Conservation (phyloP, 2,329 filamentous ascomycete genomes). For the Westerdykella aurantiaca region DNA sequence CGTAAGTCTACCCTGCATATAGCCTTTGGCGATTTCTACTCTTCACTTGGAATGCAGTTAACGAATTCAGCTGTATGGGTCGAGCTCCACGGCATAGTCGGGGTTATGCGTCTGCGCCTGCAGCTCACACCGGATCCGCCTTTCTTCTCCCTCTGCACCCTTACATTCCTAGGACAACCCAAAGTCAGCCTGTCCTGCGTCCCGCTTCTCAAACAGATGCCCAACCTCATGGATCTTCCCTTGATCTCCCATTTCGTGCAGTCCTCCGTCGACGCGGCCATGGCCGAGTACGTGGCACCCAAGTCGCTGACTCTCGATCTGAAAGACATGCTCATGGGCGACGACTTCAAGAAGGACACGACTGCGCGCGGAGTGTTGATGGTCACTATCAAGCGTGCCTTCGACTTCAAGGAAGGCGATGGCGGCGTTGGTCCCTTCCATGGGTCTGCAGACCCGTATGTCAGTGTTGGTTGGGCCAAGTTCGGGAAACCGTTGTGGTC, state of each 20-base stretch:
- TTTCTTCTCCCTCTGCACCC: conserved; percentile 68
- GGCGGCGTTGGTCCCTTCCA: conserved; percentile 55
- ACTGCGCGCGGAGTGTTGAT: conserved; percentile 58
- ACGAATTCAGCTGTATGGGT: conserved; percentile 60
- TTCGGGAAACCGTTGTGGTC: conserved; percentile 64
- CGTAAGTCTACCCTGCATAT: conserved; percentile 31
- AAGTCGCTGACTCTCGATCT: conserved; percentile 69
- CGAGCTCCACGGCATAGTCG: conserved; percentile 65
- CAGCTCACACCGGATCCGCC: conserved; percentile 71
- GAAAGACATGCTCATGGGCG: conserved; percentile 70
- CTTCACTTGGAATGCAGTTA: conserved; percentile 5
- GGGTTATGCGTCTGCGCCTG: conserved; percentile 61
- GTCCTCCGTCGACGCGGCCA: conserved; percentile 65
- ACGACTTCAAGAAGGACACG: conserved; percentile 75
- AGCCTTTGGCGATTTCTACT: background rate
- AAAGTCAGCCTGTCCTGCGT: conserved; percentile 66
- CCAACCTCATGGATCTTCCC: conserved; percentile 71
- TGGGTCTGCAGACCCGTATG: conserved; percentile 64
- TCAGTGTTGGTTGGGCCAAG: conserved; percentile 70
- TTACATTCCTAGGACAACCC: conserved; percentile 70
- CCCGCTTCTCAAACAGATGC: conserved; percentile 61
- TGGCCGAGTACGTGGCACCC: conserved; percentile 70
- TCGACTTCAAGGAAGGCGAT: conserved; percentile 67
- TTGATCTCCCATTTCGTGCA: conserved; percentile 71
- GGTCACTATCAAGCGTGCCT: conserved; percentile 60